Conservation (phyloP, 352 stramenopile species). For the Globisporangium spiculum region DNA sequence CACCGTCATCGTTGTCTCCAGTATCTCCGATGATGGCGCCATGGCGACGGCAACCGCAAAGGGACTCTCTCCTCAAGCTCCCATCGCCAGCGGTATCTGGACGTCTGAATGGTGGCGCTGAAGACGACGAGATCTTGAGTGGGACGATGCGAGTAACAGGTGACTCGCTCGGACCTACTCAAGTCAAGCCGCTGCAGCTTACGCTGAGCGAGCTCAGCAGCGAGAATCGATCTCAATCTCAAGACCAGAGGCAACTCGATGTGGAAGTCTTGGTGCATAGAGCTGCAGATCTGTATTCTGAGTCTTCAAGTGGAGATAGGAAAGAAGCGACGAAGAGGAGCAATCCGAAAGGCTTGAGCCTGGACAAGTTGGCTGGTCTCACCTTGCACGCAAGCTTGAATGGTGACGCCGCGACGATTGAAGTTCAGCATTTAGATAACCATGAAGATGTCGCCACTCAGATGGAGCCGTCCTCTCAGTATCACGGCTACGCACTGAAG, state of each 20-base stretch:
- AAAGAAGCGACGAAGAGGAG: too few relatives aligned
- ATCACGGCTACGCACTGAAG: too few relatives aligned
- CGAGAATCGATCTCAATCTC: not conserved
- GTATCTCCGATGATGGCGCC: not conserved
- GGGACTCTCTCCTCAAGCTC: not conserved
- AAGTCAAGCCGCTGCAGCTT: not conserved
- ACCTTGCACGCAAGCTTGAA: too few relatives aligned
- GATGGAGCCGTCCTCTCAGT: not conserved
- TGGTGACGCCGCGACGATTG: too few relatives aligned
- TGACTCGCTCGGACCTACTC: not conserved
- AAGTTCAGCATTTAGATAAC: not conserved
- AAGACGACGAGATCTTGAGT: conserved; percentile 4
- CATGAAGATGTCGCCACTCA: not conserved
- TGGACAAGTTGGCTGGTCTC: too few relatives aligned
- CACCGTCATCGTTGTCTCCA: not conserved
- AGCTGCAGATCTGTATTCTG: not conserved
- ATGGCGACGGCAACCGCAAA: not conserved
- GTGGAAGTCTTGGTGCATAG: too few relatives aligned
- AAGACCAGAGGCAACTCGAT: not conserved
- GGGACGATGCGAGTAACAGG: not conserved
- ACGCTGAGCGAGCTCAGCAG: conserved; percentile 1
- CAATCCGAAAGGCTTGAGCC: too few relatives aligned
- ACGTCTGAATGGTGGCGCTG: not conserved
- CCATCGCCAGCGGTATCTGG: not conserved
- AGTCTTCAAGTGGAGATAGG: not conserved